These are phyloP conservation scores for Phytophthora aleatoria DNA, from an alignment of 352 stramenopile genomes.

Conservation along the genomic window DNA sequence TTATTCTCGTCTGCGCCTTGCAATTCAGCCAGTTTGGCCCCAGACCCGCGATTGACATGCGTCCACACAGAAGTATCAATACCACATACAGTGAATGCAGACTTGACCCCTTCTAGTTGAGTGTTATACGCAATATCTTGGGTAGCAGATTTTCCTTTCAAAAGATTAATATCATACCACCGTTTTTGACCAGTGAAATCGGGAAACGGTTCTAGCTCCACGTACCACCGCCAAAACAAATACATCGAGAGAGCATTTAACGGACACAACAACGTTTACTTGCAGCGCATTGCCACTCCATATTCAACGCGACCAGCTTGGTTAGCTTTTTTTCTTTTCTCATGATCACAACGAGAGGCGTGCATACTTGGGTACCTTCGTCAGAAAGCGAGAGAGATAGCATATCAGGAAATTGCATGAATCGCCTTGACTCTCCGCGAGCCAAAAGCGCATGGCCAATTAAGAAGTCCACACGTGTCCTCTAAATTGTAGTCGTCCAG, in stretches of 20 bases:
- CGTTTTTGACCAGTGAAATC: neutral
- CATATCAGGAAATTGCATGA: constrained; percentile 2
- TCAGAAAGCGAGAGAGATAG: neutral
- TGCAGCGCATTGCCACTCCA: neutral
- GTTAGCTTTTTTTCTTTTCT: neutral
- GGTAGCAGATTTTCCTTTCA: neutral
- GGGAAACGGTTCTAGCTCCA: constrained; percentile 5
- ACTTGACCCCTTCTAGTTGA: constrained; percentile 4
- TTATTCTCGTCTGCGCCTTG: constrained; percentile 1
- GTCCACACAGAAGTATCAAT: constrained; percentile 9
- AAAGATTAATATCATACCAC: constrained; percentile 2
- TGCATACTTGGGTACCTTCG: neutral
- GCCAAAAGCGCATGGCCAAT: neutral
- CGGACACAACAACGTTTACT: neutral
- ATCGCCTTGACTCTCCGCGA: neutral
- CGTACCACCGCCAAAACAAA: constrained; percentile 8
- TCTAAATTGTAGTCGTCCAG: neutral
- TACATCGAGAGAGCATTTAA: constrained; percentile 2
- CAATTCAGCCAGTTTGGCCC: constrained; percentile 2
- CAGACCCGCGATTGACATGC: constrained; percentile 6
- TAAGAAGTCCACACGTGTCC: neutral
- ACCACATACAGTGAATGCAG: neutral
- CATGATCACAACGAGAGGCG: neutral
- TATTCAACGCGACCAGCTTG: neutral
- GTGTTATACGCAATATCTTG: constrained; percentile 13